Evolutionary conservation across 768 basidiomycete species (phyloP), one percentile per base, ranked within the genome.

Genomic region (Xerocomellus amylosporus): DNA sequence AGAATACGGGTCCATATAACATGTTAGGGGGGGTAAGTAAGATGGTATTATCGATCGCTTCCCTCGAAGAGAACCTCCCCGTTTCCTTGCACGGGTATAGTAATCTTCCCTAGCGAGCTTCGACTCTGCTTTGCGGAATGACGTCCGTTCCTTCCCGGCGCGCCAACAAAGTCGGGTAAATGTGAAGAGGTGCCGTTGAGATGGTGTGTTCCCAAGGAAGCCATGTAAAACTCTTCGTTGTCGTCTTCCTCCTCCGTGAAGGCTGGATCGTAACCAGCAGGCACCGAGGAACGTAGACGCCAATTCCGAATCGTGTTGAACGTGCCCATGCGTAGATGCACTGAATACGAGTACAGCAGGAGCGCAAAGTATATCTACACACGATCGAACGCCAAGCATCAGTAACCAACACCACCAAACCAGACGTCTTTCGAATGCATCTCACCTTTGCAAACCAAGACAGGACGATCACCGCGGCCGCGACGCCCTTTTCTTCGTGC

Each of bases 371-470:
- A 99, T 52, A 96, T 77, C 96, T 98, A 53, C 40, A 19, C 15
- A 20, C n/a, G 36, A 30, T 53, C 42, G 45, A 36, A 39, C 44
- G 60, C 17, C 31, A 36, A 56, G 39, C 6, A 33, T 58, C 43
- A 43, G 36, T n/a, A 33, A 40, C 14, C 36, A 24, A 22, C n/a
- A 45, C 20, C 33, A 49, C 24, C 49, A 38, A 39, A 17, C 15
- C 33, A 39, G 5, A 14, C 15, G 36, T 19, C 9, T 6, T 14
- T 22, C 34, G 20, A n/a, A 22, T 26, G n/a, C 9, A 4, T 26
- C 83, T 58, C 56, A 94, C 95, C 84, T 98, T 98, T 67, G 81
- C 74, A 24, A 93, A 58, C 94, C 94, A 99, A 14, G 93, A 91
- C 4, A 87, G 50, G 15, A 90, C 71, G 54, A 99, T 84, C 46